Conservation (phyloP, 495 filamentous ascomycete genomes). For the Daldinia childiae region DNA sequence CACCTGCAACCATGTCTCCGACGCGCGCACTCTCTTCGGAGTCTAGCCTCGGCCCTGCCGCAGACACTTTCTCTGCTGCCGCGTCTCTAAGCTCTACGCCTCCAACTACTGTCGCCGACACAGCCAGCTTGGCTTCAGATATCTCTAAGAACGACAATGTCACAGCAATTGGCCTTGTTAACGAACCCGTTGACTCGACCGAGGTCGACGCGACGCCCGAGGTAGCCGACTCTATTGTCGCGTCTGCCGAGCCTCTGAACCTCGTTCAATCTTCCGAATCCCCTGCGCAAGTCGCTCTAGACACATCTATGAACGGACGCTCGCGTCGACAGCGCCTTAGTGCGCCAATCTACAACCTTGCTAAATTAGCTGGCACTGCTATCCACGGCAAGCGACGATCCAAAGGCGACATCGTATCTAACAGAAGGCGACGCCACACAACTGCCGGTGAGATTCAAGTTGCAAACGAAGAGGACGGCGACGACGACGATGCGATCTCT, state of each 20-base stretch:
- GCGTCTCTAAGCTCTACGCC: slow-evolving; percentile 61
- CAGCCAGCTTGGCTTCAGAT: slow-evolving; percentile 57
- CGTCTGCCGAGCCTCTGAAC: slow-evolving; percentile 27
- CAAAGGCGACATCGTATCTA: slow-evolving; percentile 51
- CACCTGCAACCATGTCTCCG: slow-evolving; percentile 34
- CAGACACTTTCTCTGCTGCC: slow-evolving; percentile 53
- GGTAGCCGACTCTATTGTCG: slow-evolving; percentile 53
- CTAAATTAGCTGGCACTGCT: slow-evolving; percentile 59
- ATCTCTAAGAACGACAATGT: slow-evolving; percentile 41
- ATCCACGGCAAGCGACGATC: slow-evolving; percentile 53
- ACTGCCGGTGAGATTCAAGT: slow-evolving; percentile 52
- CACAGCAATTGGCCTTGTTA: slow-evolving; percentile 33
- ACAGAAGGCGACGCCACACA: slow-evolving; percentile 50
- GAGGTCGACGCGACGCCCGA: slow-evolving; percentile 43
- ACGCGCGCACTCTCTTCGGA: slow-evolving; percentile 47
- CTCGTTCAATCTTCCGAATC: slow-evolving; percentile 6
- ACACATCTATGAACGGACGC: slow-evolving; percentile 45
- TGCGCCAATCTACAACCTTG: slow-evolving; percentile 64
- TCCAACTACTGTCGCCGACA: slow-evolving; percentile 58
- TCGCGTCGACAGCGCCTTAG: slow-evolving; percentile 57
- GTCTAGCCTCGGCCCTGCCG: slow-evolving; percentile 44
- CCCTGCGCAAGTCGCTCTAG: slow-evolving; percentile 11
- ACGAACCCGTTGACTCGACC: slow-evolving; percentile 33
- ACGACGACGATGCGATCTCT: slow-evolving; percentile 5
- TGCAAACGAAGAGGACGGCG: slow-evolving; percentile 31